Evolutionary conservation across 2,329 filamentous ascomycete genomes (phyloP).

Genomic region (Colletotrichum musae): DNA sequence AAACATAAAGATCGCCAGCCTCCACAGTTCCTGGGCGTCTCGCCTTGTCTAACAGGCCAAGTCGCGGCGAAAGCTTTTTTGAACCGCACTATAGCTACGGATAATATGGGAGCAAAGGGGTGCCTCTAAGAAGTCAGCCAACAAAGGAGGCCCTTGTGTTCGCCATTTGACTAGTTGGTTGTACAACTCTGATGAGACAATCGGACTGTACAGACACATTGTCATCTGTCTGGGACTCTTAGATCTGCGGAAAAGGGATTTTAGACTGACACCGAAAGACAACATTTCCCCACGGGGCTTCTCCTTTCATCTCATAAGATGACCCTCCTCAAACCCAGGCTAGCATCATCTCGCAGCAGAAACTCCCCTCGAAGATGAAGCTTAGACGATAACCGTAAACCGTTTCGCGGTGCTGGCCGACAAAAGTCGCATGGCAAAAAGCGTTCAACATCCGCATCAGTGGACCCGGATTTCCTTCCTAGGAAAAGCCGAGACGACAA

Average conservation of each 20-base stretch:
- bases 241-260: too few relatives aligned
- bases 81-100: neutral
- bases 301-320: neutral
- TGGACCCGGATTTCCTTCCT: neutral
- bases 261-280: neutral
- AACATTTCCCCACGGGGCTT: neutral
- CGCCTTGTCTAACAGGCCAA: constrained; percentile 14
- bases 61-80: constrained; percentile 14
- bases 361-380: neutral
- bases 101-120: too few relatives aligned
- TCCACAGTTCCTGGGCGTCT: constrained; percentile 42
- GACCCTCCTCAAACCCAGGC: neutral
- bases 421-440: neutral
- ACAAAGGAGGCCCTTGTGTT: too few relatives aligned
- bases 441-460: neutral
- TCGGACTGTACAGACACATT: too few relatives aligned
- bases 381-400: neutral
- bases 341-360: neutral
- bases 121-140: too few relatives aligned
- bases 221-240: too few relatives aligned
- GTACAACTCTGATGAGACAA: too few relatives aligned
- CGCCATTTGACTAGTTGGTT: too few relatives aligned
- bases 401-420: neutral
- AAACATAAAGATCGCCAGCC: too few relatives aligned
- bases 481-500: constrained; percentile 6